Percentiles rank a stretch among this genome's conserved stretches.
Evolutionary conservation across 108 stramenopile species (phyloP).

Genomic region (Asterionellopsis glacialis): DNA sequence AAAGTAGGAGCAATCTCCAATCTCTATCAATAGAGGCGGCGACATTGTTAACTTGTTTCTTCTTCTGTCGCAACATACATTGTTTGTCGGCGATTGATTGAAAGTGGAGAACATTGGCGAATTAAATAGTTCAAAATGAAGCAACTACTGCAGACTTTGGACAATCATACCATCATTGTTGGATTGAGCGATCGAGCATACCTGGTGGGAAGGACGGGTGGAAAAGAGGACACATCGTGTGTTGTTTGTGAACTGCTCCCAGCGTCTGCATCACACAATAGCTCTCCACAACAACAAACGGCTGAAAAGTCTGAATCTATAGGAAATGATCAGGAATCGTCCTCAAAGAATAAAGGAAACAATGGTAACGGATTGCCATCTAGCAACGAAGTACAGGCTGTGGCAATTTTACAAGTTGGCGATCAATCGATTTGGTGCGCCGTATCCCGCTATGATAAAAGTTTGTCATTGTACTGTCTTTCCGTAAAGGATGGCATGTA

Average conservation of each 20-base stretch:
- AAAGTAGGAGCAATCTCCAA: no score
- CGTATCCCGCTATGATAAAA: conserved; percentile 59
- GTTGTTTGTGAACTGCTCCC: not conserved
- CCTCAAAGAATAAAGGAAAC: not conserved
- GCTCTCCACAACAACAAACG: not conserved
- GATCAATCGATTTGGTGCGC: conserved; percentile 37
- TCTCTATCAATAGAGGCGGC: no score
- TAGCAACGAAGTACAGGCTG: conserved; percentile 48
- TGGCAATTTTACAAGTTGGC: conserved; percentile 26
- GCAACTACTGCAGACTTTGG: not conserved
- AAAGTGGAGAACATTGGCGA: no score
- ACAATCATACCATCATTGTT: not conserved
- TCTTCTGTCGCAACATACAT: no score
- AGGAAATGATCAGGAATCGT: no score
- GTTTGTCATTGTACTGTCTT: conserved; percentile 39
- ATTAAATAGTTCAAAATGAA: not conserved
- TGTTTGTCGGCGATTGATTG: no score
- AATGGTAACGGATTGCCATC: not conserved
- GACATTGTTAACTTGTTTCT: no score
- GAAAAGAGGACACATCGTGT: not conserved
- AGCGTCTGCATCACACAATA: no score
- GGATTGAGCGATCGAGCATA: not conserved
- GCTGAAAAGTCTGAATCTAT: not conserved
- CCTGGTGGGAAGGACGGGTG: not conserved
- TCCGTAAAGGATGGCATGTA: not conserved